These are phyloP conservation scores for Durusdinium trenchii DNA, from an alignment of 73 alveolate species.

Conservation along the genomic window DNA sequence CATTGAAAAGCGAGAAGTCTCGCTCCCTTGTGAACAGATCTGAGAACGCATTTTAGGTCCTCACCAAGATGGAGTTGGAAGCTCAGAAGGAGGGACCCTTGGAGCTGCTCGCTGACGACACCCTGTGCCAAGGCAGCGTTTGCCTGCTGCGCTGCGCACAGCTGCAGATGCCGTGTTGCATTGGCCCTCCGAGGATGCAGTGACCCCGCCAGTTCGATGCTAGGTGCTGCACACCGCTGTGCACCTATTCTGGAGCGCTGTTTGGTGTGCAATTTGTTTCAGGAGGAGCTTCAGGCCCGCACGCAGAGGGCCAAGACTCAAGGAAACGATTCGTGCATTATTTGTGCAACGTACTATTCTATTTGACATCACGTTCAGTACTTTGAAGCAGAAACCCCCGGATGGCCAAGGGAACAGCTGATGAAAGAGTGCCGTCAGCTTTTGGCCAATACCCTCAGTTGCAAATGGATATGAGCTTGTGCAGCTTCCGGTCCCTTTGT, in stretches of 20 bases:
- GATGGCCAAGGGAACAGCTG: conserved; percentile 1
- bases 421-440: conserved; percentile 51
- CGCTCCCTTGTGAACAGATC: background rate
- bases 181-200: conserved; percentile 45
- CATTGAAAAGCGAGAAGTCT: background rate
- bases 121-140: conserved; percentile 32
- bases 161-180: conserved; percentile 8
- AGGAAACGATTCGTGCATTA: background rate
- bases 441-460: background rate
- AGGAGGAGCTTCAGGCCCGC: background rate
- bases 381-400: background rate
- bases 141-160: conserved; percentile 52
- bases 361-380: background rate
- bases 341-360: background rate
- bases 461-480: too few relatives aligned
- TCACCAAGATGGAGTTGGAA: background rate
- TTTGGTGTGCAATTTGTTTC: background rate
- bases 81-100: background rate
- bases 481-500: too few relatives aligned
- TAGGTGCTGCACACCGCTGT: background rate
- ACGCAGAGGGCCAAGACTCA: background rate
- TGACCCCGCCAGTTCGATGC: background rate
- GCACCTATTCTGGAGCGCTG: background rate
- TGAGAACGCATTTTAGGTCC: background rate
- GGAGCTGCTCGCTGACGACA: background rate